Conservation (phyloP, 2,329 filamentous ascomycete genomes). For the Metarhizium humberi region DNA sequence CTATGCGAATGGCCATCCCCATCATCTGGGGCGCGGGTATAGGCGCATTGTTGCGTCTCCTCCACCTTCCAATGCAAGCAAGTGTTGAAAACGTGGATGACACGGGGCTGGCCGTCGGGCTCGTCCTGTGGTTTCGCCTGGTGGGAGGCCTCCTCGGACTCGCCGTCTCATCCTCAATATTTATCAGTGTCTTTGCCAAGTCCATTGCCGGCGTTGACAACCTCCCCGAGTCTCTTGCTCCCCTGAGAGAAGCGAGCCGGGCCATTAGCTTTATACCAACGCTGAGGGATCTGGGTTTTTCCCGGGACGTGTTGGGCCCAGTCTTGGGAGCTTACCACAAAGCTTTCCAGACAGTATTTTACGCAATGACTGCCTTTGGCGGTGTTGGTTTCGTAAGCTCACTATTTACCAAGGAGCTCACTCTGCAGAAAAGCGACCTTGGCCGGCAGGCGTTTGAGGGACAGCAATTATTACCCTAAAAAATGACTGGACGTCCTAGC, state of each 20-base stretch:
- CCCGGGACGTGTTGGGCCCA: no score
- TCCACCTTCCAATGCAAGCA: neutral
- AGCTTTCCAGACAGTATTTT: no score
- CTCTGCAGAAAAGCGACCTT: neutral
- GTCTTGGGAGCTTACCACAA: no score
- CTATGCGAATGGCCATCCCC: neutral
- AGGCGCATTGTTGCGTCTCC: neutral
- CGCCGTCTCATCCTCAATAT: neutral
- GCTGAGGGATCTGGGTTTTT: neutral
- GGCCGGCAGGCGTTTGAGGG: neutral
- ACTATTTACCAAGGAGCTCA: constrained; percentile 5
- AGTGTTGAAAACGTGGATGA: neutral
- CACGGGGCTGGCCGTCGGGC: neutral
- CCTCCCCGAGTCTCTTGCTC: neutral
- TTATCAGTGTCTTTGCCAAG: neutral
- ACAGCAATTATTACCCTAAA: no score
- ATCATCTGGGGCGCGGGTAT: neutral
- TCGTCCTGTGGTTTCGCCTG: neutral
- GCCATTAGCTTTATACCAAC: neutral
- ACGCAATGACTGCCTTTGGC: constrained; percentile 11
- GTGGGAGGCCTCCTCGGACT: neutral
- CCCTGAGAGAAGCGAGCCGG: neutral
- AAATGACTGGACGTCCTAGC: no score
- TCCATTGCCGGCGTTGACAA: neutral
- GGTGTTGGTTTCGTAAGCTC: constrained; percentile 16